These are phyloP conservation scores for Ailanthus altissimus DNA, from an alignment of 345 rosid species.

Conservation along the genomic window DNA sequence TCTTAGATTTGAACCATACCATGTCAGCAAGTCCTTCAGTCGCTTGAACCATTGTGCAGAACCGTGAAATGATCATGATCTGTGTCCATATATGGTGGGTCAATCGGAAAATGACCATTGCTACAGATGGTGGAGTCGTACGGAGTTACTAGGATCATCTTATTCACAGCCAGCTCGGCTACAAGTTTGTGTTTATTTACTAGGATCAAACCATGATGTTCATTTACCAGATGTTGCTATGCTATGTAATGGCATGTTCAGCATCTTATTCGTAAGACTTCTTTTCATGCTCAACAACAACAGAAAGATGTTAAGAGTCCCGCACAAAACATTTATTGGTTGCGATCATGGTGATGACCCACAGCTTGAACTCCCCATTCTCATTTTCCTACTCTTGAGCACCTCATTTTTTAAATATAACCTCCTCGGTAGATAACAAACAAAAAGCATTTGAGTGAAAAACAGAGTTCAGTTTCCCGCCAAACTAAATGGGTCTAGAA, in stretches of 20 bases:
- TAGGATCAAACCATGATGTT: no score
- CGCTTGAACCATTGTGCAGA: background rate
- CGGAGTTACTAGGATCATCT: no score
- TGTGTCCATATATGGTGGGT: background rate
- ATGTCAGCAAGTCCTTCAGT: no score
- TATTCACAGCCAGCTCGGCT: background rate
- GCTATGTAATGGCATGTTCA: no score
- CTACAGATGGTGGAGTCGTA: background rate
- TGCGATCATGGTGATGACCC: background rate
- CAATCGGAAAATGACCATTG: background rate
- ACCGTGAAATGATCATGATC: conserved; percentile 12
- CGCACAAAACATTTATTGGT: no score
- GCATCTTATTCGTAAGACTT: no score
- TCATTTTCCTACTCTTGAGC: no score
- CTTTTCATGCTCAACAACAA: no score
- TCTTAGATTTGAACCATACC: background rate
- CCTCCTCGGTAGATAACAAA: no score
- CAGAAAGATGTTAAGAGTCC: no score
- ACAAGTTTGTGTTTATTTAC: background rate
- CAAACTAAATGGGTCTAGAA: background rate
- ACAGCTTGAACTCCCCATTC: background rate
- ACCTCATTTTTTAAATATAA: no score
- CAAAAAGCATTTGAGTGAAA: background rate
- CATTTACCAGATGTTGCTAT: no score
- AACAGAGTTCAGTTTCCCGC: background rate